Evolutionary conservation across 2,329 filamentous ascomycete genomes (phyloP), one percentile per base, ranked within the genome.

Genomic region (Penicillium sp.): DNA sequence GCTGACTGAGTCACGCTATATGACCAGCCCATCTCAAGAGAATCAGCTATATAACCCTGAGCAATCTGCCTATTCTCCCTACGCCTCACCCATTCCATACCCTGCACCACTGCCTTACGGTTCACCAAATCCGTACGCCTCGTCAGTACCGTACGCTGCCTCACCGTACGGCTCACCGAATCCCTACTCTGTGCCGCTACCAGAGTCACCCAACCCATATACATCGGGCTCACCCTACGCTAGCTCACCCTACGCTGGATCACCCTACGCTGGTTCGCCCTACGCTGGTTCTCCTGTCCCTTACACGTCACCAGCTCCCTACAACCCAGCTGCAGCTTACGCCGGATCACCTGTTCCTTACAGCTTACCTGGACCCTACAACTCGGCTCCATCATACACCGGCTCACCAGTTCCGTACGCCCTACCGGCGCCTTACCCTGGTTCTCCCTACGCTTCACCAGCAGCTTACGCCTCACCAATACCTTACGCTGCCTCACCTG

Each of bases 141-240:
- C 55, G 4, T 43, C 47, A n/a, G 42, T 29, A 31, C 48, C 54
- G 5, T 60, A 62, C 56, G 34, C 45, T 40, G 48, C 45, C n/a
- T 62, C 60, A 1, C 51, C 51, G 3, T 56, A 62, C 49, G 32
- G 22, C 5, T 47, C 49, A 7, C 49, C 42, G 13, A 40, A 39
- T 27, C 11, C 43, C 13, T 52, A 52, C 14, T 2, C 43, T 22
- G 62, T 61, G 22, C 69, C 67, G 10, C 66, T 4, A 61, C 65
- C 46, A 70, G 69, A 60, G 56, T 69, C 52, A 61, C 66, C 64
- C 69, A 67, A 49, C 70, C 73, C 24, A 63, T 71, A 52, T 32
- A 34, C 55, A 29, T 11, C 22, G 9, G 45, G 32, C n/a, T 39
- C 32, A 6, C 49, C 49, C 7, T 52, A 47, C 36, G n/a, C 43